Percentiles rank a stretch among this genome's conserved stretches.
Evolutionary conservation across 345 rosid genomes (phyloP).

Genomic region (Carallia brachiata): DNA sequence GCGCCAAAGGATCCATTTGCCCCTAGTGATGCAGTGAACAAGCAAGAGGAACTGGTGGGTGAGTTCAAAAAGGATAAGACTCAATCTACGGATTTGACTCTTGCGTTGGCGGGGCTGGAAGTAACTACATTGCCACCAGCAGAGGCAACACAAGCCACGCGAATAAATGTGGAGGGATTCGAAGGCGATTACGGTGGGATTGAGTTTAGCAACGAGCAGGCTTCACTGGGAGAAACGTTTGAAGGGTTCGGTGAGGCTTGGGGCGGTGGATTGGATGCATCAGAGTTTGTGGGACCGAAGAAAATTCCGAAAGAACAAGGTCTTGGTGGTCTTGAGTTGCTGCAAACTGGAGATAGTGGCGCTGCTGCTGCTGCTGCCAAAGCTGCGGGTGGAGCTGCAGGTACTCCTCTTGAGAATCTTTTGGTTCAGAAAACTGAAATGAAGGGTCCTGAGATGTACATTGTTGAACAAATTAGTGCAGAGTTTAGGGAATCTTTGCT

Average conservation of each 20-base stretch:
- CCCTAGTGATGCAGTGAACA: slow-evolving; percentile 66
- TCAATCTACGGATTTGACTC: slow-evolving; percentile 61
- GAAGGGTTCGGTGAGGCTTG: slow-evolving; percentile 85
- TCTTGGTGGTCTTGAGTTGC: slow-evolving; percentile 87
- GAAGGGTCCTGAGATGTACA: slow-evolving; percentile 94
- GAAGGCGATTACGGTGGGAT: slow-evolving; percentile 98
- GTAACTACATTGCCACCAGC: slow-evolving; percentile 96
- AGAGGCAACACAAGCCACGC: slow-evolving; percentile 93
- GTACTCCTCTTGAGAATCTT: slow-evolving; percentile 62
- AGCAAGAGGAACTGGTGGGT: slow-evolving; percentile 73
- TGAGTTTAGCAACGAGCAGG: slow-evolving; percentile 81
- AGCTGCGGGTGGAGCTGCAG: slow-evolving; percentile 46
- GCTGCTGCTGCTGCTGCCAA: slow-evolving; percentile 38
- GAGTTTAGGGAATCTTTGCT: slow-evolving; percentile 96
- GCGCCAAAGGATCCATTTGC: slow-evolving; percentile 86
- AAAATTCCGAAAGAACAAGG: slow-evolving; percentile 76
- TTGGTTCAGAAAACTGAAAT: slow-evolving; percentile 76
- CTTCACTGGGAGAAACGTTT: slow-evolving; percentile 88
- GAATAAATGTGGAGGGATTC: slow-evolving; percentile 85
- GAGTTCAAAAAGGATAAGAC: slow-evolving; percentile 87
- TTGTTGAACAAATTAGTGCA: slow-evolving; percentile 80
- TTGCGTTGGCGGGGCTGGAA: slow-evolving; percentile 89
- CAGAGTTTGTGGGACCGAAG: slow-evolving; percentile 79
- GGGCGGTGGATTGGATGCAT: slow-evolving; percentile 98
- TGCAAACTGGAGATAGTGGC: slow-evolving; percentile 64